Evolutionary conservation across 345 rosid genomes (phyloP).

Genomic region (Dimocarpus longan): DNA sequence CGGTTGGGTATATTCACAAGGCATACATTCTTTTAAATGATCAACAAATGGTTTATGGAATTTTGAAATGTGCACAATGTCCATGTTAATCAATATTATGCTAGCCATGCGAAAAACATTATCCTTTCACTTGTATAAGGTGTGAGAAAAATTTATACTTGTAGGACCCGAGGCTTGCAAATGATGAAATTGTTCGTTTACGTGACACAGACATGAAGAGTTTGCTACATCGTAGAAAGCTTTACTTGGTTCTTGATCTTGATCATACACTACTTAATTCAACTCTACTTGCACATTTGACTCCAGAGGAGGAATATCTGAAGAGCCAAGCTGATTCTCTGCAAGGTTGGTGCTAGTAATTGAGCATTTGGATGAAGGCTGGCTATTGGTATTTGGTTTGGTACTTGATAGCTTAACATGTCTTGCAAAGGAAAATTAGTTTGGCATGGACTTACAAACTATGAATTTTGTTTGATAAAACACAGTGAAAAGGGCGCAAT

Average conservation of each 20-base stretch:
- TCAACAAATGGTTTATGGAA: constrained; percentile 2
- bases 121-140: constrained; percentile 13
- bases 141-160: constrained; percentile 25
- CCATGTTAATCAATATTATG: neutral
- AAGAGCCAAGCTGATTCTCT: constrained; percentile 61
- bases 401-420: neutral
- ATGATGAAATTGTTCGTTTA: constrained; percentile 66
- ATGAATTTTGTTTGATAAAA: neutral
- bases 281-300: constrained; percentile 57
- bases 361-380: neutral
- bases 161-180: constrained; percentile 70
- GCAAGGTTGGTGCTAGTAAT: constrained; percentile 50
- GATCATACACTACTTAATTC: constrained; percentile 92
- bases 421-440: neutral
- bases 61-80: neutral
- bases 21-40: constrained; percentile 33
- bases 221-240: constrained; percentile 57
- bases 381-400: neutral
- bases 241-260: constrained; percentile 82
- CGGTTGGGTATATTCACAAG: constrained; percentile 77
- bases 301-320: constrained; percentile 75
- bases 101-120: neutral
- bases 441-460: neutral
- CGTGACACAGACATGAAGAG: constrained; percentile 62
- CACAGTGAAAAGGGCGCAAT: neutral